phyloP scores from a whole-genome alignment of 495 filamentous ascomycete genomes.

The Penicillium riverlandense region DNA sequence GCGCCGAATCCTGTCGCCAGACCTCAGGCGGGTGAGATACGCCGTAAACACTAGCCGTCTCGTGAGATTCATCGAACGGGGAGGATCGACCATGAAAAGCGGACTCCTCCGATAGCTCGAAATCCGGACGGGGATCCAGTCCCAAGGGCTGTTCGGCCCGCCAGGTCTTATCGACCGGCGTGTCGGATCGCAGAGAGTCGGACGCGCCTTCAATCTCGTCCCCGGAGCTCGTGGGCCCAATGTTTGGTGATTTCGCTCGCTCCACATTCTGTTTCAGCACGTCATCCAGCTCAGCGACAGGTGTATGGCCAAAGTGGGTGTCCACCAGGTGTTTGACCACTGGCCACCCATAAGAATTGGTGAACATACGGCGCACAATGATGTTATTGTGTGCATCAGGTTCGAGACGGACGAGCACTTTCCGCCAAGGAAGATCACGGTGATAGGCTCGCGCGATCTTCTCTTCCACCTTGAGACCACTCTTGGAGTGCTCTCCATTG shows the following conservation, averaged over 20 bases:
- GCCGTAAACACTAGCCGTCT: slow-evolving; percentile 7
- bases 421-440: slow-evolving; percentile 82
- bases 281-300: slow-evolving; percentile 52
- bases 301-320: slow-evolving; percentile 76
- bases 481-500: slow-evolving; percentile 18
- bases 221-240: slow-evolving; percentile 29
- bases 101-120: too few relatives aligned
- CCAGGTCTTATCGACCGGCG: background rate
- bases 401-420: slow-evolving; percentile 89
- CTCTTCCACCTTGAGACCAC: slow-evolving; percentile 82
- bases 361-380: slow-evolving; percentile 88
- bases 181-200: slow-evolving; percentile 6
- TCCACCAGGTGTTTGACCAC: slow-evolving; percentile 91
- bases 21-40: slow-evolving; percentile 5
- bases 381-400: slow-evolving; percentile 99
- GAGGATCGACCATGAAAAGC: slow-evolving; percentile 4
- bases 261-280: slow-evolving; percentile 43
- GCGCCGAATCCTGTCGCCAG: slow-evolving; percentile 27
- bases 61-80: slow-evolving; percentile 2
- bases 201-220: slow-evolving; percentile 34
- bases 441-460: slow-evolving; percentile 97
- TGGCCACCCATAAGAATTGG: slow-evolving; percentile 96
- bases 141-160: too few relatives aligned
- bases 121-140: too few relatives aligned
- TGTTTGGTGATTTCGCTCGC: slow-evolving; percentile 37